Evolutionary conservation across 345 rosid genomes (phyloP), one percentile per base, ranked within the genome.

Genomic region (Salix purpurea): DNA sequence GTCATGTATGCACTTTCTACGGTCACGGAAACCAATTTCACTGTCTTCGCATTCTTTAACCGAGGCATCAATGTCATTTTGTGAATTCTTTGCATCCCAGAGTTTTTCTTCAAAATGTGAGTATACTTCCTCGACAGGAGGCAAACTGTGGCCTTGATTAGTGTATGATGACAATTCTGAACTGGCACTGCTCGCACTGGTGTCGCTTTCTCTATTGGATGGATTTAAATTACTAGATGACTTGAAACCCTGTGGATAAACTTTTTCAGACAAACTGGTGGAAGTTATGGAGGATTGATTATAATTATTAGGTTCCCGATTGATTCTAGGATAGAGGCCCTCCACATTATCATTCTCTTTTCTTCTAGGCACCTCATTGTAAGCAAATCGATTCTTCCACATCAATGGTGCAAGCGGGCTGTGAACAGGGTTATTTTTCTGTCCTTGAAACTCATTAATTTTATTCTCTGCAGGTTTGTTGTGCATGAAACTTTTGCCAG

Each of bases 321-420:
- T 92, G 58, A 85, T 88, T 86, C 86, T 90, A 7, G 97, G 93
- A 77, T 87, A 85, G 73, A 88, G 76, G 74, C 91, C 89, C 39
- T 91, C 93, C 89, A 82, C 87, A 76, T 89, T 83, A 79, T 83
- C 84, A 84, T 88, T 89, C 62, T 91, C 97, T 39, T 90, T 96
- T 78, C 84, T 89, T 74, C 81, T 87, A 39, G 99, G 96, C 46
- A 95, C 89, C 77, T 94, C 98, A 81, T 94, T 96, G 83, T 83
- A 81, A 74, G 93, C 89, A 83, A 88, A 84, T 50, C 90, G 89
- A 64, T 89, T 96, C 85, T 92, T 96, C 97, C 91, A 85, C 92
- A 86, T 86, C 88, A 89, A 84, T 21, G 98, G 96, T 40, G 86
- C 87, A 67, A 96, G 97, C 23, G 94, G 90, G 77, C 93, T 89